These are phyloP conservation scores for Stachybotrys chartarum DNA, from an alignment of 2,329 filamentous ascomycete genomes.

Conservation along the genomic window DNA sequence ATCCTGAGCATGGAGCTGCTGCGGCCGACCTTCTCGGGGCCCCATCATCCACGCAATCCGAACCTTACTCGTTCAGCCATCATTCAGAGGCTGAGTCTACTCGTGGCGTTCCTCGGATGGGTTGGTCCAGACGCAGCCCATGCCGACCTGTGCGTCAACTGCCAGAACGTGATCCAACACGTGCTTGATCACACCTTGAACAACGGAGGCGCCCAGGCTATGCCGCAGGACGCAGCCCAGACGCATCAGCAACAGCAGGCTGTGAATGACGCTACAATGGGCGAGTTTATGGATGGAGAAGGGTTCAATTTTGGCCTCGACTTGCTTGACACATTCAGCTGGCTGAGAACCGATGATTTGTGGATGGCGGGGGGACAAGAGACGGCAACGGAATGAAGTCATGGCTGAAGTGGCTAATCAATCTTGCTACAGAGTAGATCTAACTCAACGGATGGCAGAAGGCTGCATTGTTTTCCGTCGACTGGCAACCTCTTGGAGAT, in stretches of 20 bases:
- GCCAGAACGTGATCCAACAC: slow-evolving; percentile 37
- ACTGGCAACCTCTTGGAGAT: slow-evolving; percentile 9
- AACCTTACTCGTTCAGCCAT: slow-evolving; percentile 35
- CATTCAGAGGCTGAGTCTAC: slow-evolving; percentile 41
- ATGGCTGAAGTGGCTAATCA: neutral
- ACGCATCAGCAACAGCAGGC: neutral
- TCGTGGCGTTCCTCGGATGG: slow-evolving; percentile 43
- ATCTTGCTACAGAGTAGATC: too few species aligned
- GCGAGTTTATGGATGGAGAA: slow-evolving; percentile 12
- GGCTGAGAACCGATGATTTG: slow-evolving; percentile 17
- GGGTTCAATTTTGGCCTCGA: slow-evolving; percentile 31
- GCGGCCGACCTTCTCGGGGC: slow-evolving; percentile 23
- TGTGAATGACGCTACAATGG: slow-evolving; percentile 1
- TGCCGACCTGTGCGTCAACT: slow-evolving; percentile 33
- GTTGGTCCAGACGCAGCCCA: slow-evolving; percentile 38
- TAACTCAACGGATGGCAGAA: too few species aligned
- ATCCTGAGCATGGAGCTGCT: slow-evolving; percentile 42
- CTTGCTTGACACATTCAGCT: slow-evolving; percentile 37
- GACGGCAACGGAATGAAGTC: neutral
- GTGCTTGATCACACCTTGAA: slow-evolving; percentile 43
- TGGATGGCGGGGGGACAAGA: neutral
- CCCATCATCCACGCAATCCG: slow-evolving; percentile 14
- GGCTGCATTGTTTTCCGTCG: slow-evolving; percentile 3
- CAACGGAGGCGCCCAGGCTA: slow-evolving; percentile 9
- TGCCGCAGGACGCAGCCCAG: slow-evolving; percentile 1